phyloP scores from a whole-genome alignment of 2,329 filamentous ascomycete genomes.

The Sporothrix globosa region DNA sequence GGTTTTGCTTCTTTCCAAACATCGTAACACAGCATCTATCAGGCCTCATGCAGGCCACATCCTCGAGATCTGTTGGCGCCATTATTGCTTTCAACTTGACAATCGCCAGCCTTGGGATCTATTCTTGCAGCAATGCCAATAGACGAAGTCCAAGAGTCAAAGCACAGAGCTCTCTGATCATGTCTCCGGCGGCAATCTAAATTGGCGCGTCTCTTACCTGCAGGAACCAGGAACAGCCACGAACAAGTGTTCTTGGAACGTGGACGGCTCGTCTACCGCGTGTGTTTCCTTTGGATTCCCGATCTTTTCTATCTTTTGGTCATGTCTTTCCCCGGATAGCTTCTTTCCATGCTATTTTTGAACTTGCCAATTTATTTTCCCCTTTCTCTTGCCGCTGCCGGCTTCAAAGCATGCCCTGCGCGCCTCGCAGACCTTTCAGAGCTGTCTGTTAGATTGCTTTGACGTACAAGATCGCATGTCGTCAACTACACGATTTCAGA shows the following conservation, averaged over 20 bases:
- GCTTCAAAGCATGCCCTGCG: background rate
- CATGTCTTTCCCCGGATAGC: background rate
- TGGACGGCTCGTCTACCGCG: conserved; percentile 18
- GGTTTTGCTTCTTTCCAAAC: background rate
- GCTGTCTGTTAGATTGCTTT: background rate
- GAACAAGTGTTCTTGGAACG: background rate
- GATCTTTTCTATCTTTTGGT: background rate
- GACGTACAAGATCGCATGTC: background rate
- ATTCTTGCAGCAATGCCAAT: background rate
- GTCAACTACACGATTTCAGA: background rate
- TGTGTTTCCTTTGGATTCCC: background rate
- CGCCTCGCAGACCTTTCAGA: conserved; percentile 2
- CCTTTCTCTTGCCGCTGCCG: conserved; percentile 4
- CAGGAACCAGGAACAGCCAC: conserved; percentile 20
- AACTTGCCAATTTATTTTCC: conserved; percentile 18
- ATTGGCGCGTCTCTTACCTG: conserved; percentile 6
- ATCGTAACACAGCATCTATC: background rate
- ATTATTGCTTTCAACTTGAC: background rate
- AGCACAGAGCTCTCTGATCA: background rate
- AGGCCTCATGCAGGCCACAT: background rate
- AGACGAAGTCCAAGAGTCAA: background rate
- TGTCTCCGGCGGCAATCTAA: conserved; percentile 19
- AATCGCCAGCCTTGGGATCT: conserved; percentile 16
- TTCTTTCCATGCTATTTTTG: conserved; percentile 28
- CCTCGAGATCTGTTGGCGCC: background rate